These are phyloP conservation scores for Calonectria fujianensis DNA, from an alignment of 2,329 filamentous ascomycete genomes.

Conservation along the genomic window DNA sequence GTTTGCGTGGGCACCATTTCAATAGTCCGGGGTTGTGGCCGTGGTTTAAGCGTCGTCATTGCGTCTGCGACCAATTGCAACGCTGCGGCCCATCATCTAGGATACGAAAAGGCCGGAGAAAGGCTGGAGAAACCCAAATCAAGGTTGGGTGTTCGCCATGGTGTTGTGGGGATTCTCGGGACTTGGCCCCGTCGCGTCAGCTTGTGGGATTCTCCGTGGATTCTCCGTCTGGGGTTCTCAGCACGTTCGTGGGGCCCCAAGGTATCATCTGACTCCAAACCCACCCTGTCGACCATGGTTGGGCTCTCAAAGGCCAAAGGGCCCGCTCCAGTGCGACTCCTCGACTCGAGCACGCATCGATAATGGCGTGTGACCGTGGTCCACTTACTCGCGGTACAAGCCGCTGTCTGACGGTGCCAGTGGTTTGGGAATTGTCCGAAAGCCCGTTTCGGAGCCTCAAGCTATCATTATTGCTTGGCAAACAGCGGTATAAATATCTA, in stretches of 20 bases:
- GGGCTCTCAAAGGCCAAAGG: not conserved
- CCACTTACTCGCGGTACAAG: not conserved
- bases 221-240: constrained; percentile 20
- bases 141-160: not conserved
- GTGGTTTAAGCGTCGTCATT: not conserved
- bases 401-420: not conserved
- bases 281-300: not conserved
- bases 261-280: constrained; percentile 7
- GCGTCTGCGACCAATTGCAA: not conserved
- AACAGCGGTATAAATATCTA: constrained; percentile 6
- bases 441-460: not conserved
- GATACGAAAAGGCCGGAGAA: not conserved
- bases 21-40: not conserved
- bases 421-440: not conserved
- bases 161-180: constrained; percentile 10
- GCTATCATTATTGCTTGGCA: not conserved
- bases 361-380: constrained; percentile 5
- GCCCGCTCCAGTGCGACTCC: constrained; percentile 8
- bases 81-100: not conserved
- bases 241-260: constrained; percentile 9
- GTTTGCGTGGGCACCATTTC: not conserved
- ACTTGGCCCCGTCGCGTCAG: not conserved
- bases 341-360: not conserved
- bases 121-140: constrained; percentile 20
- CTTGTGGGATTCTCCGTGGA: constrained; percentile 20